A percentile compares a stretch with the other conserved stretches of the same genome.
These are phyloP conservation scores for Cladosporium sp. DNA, from an alignment of 2,329 filamentous ascomycete genomes.

Conservation along the genomic window DNA sequence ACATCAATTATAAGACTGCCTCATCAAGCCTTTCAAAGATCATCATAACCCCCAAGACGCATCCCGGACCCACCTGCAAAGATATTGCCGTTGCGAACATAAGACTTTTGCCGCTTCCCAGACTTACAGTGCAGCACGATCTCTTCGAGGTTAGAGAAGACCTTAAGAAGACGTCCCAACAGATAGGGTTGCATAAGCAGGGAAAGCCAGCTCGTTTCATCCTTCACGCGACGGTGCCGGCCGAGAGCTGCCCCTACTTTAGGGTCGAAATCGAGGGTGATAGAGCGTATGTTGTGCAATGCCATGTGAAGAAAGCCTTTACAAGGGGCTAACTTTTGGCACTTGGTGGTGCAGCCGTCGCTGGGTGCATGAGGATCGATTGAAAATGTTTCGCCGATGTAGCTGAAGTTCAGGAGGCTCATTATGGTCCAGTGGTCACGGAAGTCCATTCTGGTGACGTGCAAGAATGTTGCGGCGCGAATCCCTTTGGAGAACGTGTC, in stretches of 20 bases:
- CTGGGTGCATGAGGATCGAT: no score
- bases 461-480: no score
- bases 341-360: no score
- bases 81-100: neutral
- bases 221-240: neutral
- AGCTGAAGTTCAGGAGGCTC: no score
- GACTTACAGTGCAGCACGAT: neutral
- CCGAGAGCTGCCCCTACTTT: neutral
- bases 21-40: no score
- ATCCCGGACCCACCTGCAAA: neutral
- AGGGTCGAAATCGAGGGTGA: neutral
- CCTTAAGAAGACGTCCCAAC: neutral
- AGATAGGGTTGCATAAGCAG: neutral
- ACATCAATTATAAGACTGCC: no score
- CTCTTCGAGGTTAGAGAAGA: neutral
- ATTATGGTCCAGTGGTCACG: no score
- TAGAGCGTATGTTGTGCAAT: neutral
- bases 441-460: no score
- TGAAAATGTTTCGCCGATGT: no score
- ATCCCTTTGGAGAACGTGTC: no score
- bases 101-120: neutral
- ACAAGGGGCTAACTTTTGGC: no score
- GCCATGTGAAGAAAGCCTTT: neutral
- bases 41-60: neutral
- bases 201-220: neutral